Base-by-base conservation (phyloP, 768 basidiomycete species). In the Chalciporus pseudorubinellus region DNA sequence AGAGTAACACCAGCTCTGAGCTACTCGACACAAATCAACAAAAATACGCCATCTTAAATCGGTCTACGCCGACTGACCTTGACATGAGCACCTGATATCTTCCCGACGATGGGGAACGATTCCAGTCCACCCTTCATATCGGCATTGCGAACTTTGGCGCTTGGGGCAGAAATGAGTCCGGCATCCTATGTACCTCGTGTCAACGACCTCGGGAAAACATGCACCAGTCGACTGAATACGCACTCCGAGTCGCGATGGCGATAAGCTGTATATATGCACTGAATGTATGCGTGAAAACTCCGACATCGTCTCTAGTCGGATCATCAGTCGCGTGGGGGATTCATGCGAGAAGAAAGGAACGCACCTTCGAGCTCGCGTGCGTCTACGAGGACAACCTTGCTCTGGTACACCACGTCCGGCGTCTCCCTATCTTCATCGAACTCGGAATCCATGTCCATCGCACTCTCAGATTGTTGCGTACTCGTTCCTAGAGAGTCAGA, bases 251-350 rank as follows among this genome's bases (percentile, higher is more conserved):
- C 74, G 77, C 1, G 82, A 78, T 1, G 88, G 84, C 0, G 89
- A 82, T 26, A 92, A 62, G 60, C 86, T 82, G 65, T 92, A 92
- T 9, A 92, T 68, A 57, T 87, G 81, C 13, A 83, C 71, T 1
- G 79, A 79, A 55, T 74, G 61, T n/a, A 89, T 58, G 21, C 72
- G 74, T 1, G 63, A 57, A 57, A 84, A 89, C 44, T 76, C 74
- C 4, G 73, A 64, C 64, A 78, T 83, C 0, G 78, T 74, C 48
- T 60, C 89, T 89, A 26, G 5, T 6, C 26, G 26, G 26, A 26
- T 26, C 26, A 9, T 26, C 26, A 26, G 26, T 26, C 26, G 9
- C 9, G 26, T 7, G 26, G 3, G 3, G 3, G 26, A 7, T 24
- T 26, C 26, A 26, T 26, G 9, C 9, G 26, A 24, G 7, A 24